These are phyloP conservation scores for Cercophora samala DNA, from an alignment of 495 filamentous ascomycete species.

Conservation along the genomic window DNA sequence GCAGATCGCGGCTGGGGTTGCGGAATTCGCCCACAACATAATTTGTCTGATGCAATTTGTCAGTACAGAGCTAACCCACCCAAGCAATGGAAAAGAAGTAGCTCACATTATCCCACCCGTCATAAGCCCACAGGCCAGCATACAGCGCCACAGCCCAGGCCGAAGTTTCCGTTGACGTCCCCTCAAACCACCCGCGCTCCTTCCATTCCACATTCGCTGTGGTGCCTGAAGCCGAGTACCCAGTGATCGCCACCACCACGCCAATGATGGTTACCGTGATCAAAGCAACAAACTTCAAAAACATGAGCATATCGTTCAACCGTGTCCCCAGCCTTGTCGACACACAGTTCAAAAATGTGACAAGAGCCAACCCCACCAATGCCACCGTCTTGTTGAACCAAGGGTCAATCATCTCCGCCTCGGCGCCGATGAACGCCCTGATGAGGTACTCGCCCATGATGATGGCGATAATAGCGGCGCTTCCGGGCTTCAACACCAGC, in stretches of 20 bases:
- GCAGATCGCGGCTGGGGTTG: constrained; percentile 83
- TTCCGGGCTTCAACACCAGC: constrained; percentile 87
- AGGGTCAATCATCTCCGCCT: constrained; percentile 67
- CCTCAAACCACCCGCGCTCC: constrained; percentile 80
- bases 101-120: constrained; percentile 97
- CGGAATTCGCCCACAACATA: constrained; percentile 97
- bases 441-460: constrained; percentile 98
- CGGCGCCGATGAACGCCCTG: constrained; percentile 75
- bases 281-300: constrained; percentile 90
- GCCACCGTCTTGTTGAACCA: constrained; percentile 94
- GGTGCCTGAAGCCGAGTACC: constrained; percentile 66
- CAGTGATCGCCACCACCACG: constrained; percentile 85
- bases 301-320: constrained; percentile 87
- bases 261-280: constrained; percentile 84
- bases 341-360: constrained; percentile 83
- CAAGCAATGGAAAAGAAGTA: constrained; percentile 7
- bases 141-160: constrained; percentile 91
- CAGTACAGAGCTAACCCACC: neutral
- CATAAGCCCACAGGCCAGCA: constrained; percentile 95
- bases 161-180: constrained; percentile 71
- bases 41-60: constrained; percentile 64
- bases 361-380: constrained; percentile 65
- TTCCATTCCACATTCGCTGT: constrained; percentile 83
- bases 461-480: constrained; percentile 90
- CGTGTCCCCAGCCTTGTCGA: constrained; percentile 83